Base-by-base conservation (phyloP, 164 flowering plant genomes). In the Umbellularia californica region DNA sequence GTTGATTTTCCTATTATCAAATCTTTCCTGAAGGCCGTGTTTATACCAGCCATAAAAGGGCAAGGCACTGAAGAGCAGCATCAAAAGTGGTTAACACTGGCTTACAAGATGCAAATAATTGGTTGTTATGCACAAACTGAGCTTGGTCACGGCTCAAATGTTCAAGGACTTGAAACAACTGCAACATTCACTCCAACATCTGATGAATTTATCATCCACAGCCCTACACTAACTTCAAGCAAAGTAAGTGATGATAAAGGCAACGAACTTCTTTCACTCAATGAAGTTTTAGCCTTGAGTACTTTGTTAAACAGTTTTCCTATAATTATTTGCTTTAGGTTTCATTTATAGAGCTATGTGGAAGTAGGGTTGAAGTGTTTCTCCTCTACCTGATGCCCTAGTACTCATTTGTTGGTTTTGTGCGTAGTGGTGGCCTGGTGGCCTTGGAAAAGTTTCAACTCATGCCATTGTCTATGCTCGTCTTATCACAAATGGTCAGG, bases 81-180 rank as follows among this genome's bases (percentile, higher is more conserved):
- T 58, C 68, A 87, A 71, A 94, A 92, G 81, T 96, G 99, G 99
- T 78, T 96, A 74, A 89, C 97, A 5, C 72, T 96, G 87, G 97
- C 97, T 20, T 82, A 90, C 75, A 94, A 82, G 89, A 90, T 96
- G 99, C 91, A 94, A 83, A 96, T 94, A 76, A 92, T 96, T 85
- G 98, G 99, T 17, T 94, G 98, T 77, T 96, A 94, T 81, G 99
- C 99, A 33, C 99, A 94, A 81, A 96, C 99, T 70, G 99, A 96
- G 84, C 97, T 96, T 77, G 99, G 99, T 74, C 98, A 94, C 82
- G 99, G 99, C n/a, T 96, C 99, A 25, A 96, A 94, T 84, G 97
- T 96, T 70, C 99, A 96, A 86, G 99, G 99, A 65, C 93, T 96
- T 75, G 99, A 96, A 80, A 92, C 98, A 9, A 94, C 96, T 65